These are phyloP conservation scores for Aspergillus quadrilineatus DNA, from an alignment of 2,329 filamentous ascomycete species.

Conservation along the genomic window DNA sequence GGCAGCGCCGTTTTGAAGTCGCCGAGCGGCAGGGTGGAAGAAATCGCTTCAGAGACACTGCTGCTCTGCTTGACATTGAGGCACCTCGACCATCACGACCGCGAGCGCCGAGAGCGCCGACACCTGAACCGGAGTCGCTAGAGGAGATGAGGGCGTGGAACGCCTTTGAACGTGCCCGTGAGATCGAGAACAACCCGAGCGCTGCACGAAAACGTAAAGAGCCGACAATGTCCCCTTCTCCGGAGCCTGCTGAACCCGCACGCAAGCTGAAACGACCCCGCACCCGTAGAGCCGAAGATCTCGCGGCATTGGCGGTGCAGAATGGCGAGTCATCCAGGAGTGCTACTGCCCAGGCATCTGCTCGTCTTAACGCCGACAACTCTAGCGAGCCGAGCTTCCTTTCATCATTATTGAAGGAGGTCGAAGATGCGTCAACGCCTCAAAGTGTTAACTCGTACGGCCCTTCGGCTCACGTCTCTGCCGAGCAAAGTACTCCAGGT, in stretches of 20 bases:
- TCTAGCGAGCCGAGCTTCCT: conserved; percentile 72
- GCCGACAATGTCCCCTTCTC: conserved; percentile 75
- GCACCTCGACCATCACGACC: conserved; percentile 43
- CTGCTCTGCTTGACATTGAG: conserved; percentile 58
- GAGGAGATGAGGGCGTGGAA: conserved; percentile 88
- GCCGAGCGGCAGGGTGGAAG: conserved; percentile 75
- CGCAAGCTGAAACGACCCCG: conserved; percentile 85
- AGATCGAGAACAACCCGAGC: conserved; percentile 56
- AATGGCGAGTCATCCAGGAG: conserved; percentile 42
- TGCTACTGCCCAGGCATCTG: conserved; percentile 31
- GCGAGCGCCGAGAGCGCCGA: conserved; percentile 37
- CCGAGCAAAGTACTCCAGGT: conserved; percentile 39
- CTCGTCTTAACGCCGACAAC: conserved; percentile 35
- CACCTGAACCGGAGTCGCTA: conserved; percentile 66
- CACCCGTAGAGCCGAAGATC: conserved; percentile 65
- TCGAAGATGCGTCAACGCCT: conserved; percentile 59
- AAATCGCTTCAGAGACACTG: conserved; percentile 69
- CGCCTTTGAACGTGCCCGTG: conserved; percentile 79
- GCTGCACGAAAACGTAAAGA: conserved; percentile 52
- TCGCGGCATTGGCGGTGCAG: conserved; percentile 46
- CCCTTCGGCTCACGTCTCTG: conserved; percentile 37
- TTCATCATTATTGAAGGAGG: conserved; percentile 81
- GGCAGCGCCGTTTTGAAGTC: conserved; percentile 80
- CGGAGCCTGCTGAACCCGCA: conserved; percentile 66
- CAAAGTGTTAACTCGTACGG: conserved; percentile 30